A percentile compares a stretch with the other conserved stretches of the same genome.
Conservation (phyloP, 768 basidiomycete species). For the Austroboletus eburneus region DNA sequence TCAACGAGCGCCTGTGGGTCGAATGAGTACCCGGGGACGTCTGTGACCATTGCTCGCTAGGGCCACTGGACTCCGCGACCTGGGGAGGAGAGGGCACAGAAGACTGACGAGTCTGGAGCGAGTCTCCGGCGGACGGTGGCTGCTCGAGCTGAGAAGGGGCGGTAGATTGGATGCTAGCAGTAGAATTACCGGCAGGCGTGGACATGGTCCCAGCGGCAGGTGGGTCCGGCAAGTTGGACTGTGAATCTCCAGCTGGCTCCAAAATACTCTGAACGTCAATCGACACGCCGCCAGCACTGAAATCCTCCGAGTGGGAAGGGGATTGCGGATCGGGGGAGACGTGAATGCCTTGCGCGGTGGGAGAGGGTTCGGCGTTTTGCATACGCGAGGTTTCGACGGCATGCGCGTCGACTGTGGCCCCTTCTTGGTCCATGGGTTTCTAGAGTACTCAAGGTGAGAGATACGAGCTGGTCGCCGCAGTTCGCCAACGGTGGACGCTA, state of each 20-base stretch:
- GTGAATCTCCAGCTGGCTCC: slow-evolving; percentile 1
- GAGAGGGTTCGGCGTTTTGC: slow-evolving; percentile 7
- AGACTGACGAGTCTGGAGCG: slow-evolving; percentile 2
- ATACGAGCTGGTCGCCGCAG: background rate
- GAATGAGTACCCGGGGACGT: slow-evolving; percentile 22
- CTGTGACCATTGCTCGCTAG: slow-evolving; percentile 11
- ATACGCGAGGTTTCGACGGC: background rate
- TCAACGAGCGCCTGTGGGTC: slow-evolving; percentile 54
- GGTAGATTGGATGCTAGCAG: slow-evolving; percentile 6
- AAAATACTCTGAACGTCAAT: background rate
- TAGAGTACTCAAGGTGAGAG: background rate
- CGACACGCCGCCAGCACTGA: background rate
- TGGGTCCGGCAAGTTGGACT: background rate
- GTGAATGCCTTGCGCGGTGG: slow-evolving; percentile 7
- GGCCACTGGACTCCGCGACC: slow-evolving; percentile 12
- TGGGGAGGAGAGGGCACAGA: slow-evolving; percentile 7
- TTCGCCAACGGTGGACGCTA: background rate
- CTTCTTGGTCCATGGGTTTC: slow-evolving; percentile 18
- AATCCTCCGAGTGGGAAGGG: background rate
- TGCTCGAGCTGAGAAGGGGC: slow-evolving; percentile 3
- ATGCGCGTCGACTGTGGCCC: slow-evolving; percentile 3
- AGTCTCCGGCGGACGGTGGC: slow-evolving; percentile 3
- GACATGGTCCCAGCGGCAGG: slow-evolving; percentile 3
- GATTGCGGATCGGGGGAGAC: slow-evolving; percentile 3
- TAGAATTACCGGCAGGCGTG: slow-evolving; percentile 1